Base-by-base conservation (phyloP, 163 green algal species). In the Chlamydomonas reinhardtii region DNA sequence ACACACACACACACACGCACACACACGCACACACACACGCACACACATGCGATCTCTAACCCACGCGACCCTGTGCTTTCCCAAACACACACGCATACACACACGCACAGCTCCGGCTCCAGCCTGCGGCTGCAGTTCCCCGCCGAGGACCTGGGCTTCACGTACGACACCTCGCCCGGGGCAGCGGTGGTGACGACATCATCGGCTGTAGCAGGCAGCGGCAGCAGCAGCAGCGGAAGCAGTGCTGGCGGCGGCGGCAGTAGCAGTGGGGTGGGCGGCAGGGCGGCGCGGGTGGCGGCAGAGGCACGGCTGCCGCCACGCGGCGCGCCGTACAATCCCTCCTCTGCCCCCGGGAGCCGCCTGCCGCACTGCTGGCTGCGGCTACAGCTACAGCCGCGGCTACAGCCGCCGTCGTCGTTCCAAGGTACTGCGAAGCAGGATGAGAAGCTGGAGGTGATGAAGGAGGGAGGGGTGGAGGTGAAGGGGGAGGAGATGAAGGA, bases 101-200 rank as follows among this genome's bases (percentile, higher is more conserved):
- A 3, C 31, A 20, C 32, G 0, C n/a, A 17, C 79, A 85, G 79
- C 32, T 85, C 79, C 69, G 79, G 79, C 27, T 39, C 32, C 68
- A 95, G 91, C 32, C 92, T 99, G 65, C 90, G 93, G 62, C 94
- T 99, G 84, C 96, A 98, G 84, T 99, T 96, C 83, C 96, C 97
- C 0, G 88, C 85, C 14, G 96, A 99, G 76, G 96, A 99, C 89
- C 90, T 99, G 4, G 97, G 96, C 0, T 98, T 96, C 76, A 31
- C 90, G 14, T 99, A 98, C 86, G 39, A n/a, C 29, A 35, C 56
- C 48, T 56, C 48, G 11, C 68, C 68, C 4, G 79, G 79, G 11
- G 61, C 82, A 8, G 79, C 64, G 5, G 78, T 86, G 24, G 68
- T 52, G 48, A 56, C 48, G 20, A 4, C 62, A n/a, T 27, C 62